Base-by-base conservation (phyloP, 129 eudicot species). In the Mikania micrantha region DNA sequence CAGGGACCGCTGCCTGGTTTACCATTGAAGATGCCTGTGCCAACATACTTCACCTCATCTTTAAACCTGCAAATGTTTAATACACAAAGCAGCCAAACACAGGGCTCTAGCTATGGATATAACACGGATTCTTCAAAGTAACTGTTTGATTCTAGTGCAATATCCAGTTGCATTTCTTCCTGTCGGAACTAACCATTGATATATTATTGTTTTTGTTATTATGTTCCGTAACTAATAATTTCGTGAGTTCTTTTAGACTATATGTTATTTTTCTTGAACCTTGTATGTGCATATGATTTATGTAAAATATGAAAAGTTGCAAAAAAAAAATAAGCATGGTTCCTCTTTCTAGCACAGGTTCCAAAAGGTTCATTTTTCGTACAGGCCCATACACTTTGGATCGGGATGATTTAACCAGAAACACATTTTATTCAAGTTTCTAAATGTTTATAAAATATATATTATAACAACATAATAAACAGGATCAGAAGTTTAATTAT, bases 1-100 rank as follows among this genome's bases (percentile, higher is more conserved):
- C 83, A 82, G 67, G 75, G 76, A 13, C 58, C 66, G 12, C 13
- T 74, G 66, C 87, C 87, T 24, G 3, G 3, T 39, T 66, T 78
- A 35, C 77, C 86, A 8, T 7, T 24, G 38, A 63, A 28, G 58
- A 77, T 74, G 77, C 86, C 86, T 0, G 78, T 74, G 15, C 64
- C 83, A 22, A 74, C 77, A 8, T 82, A 82, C 42, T 74, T 21
- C 27, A 63, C 78, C 13, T 74, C 78, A 3, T 44, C 62, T 41
- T 21, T 71, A 54, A 50, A 70, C 53, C 7, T 62, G 40, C 32
- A 24, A 2, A 17, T 48, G 22, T 39, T 50, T 65, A 56, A 27
- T 27, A 19, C 59, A 69, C 81, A 62, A 63, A 35, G 34, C 20
- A 52, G 61, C 57, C 71, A 61, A 11, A 42, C 71, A 34, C 72